These are phyloP conservation scores for Schizonepeta tenuifolia DNA, from an alignment of 257 asterid genomes.

Conservation along the genomic window DNA sequence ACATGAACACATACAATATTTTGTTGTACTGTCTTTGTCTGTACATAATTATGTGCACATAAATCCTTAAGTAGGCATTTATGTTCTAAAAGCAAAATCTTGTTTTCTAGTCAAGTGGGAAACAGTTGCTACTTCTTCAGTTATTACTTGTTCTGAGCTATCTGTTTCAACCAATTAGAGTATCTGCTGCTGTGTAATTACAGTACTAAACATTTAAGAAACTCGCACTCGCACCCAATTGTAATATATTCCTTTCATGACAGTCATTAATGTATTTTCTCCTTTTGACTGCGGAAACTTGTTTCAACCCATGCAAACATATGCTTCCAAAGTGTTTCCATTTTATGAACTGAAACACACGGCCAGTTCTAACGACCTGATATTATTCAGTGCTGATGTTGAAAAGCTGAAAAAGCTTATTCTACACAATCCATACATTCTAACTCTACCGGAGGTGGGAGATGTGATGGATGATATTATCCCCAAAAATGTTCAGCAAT, in stretches of 20 bases:
- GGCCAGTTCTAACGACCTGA: slow-evolving; percentile 29
- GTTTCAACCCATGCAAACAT: slow-evolving; percentile 5
- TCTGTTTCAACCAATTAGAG: slow-evolving; percentile 7
- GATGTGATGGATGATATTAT: slow-evolving; percentile 80
- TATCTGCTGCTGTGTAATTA: slow-evolving; percentile 24
- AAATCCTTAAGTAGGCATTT: not conserved
- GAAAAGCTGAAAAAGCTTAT: slow-evolving; percentile 93
- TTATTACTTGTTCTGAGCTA: slow-evolving; percentile 6
- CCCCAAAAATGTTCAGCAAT: slow-evolving; percentile 92
- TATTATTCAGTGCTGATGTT: slow-evolving; percentile 74
- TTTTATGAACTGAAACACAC: not conserved
- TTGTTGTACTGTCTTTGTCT: not conserved
- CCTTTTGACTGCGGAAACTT: slow-evolving; percentile 1
- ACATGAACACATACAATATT: not conserved
- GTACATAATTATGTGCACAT: not conserved
- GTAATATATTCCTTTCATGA: not conserved
- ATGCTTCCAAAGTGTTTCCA: slow-evolving; percentile 1
- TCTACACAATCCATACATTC: slow-evolving; percentile 85
- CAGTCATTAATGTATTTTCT: not conserved
- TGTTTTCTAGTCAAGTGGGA: slow-evolving; percentile 5
- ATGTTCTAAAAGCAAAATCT: slow-evolving; percentile 15
- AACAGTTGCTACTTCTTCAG: not conserved
- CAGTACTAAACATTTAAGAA: not conserved
- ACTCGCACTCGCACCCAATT: not conserved
- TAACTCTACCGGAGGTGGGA: slow-evolving; percentile 86